Base-by-base conservation (phyloP, 1,284 basidiomycete genomes). In the Mycena citricolor region DNA sequence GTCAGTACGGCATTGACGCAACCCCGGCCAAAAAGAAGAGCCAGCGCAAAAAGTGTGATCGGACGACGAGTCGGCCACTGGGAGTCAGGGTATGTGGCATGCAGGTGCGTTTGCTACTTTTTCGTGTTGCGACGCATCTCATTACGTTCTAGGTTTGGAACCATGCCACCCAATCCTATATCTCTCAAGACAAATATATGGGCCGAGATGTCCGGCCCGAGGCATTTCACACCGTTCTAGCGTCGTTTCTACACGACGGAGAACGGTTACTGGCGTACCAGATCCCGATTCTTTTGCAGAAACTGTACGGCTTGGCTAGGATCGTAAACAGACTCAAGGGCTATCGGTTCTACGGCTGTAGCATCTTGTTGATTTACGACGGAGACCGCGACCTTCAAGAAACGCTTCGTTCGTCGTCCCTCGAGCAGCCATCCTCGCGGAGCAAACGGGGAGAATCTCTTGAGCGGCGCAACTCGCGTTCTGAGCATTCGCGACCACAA, bases 331-430 rank as follows among this genome's bases (percentile, higher is more conserved):
- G 86, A 4, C 71, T 99, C 44, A 85, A 86, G 55, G 92, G 97
- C 8, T 99, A 93, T 67, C 82, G 95, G 26, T 99, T 99, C 67
- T 99, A 99, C 61, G 97, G 97, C 17, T 97, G 94, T 68, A 94
- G 90, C 56, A 76, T 99, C 38, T 80, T 99, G 47, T 81, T 99
- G 61, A 97, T 99, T 64, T 99, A 99, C 64, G 97, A 99, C 61
- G 97, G 97, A 37, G 94, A 98, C 62, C 74, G 74, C 37, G 87
- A 91, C 53, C 79, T 83, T 2, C 97, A 98, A 64, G 82, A 87
- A 53, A 73, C 70, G n/a, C 83, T 84, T 59, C 71, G 79, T 20
- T 62, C 74, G 8, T 76, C 73, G 28, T 73, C 76, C 8, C 68
- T 77, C 31, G 86, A 90, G 52, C 73, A 83, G 39, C 82, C 83